These are phyloP conservation scores for Umbelopsis sp. DNA, from an alignment of 192 early-diverging fungal species.

Conservation along the genomic window DNA sequence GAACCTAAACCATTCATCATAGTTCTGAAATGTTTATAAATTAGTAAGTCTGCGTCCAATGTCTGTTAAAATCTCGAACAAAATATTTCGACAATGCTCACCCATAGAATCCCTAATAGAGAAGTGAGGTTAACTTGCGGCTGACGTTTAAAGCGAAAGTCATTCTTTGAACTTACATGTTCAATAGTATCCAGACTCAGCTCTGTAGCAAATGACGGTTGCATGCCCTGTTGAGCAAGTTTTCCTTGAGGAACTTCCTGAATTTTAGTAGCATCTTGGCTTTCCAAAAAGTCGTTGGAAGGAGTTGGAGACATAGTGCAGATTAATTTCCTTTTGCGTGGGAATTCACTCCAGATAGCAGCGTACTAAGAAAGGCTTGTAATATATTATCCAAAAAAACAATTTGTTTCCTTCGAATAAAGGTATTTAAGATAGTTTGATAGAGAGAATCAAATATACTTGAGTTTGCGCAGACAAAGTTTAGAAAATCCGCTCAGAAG, in stretches of 20 bases:
- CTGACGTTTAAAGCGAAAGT: background rate
- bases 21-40: slow-evolving; percentile 21
- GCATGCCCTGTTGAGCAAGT: slow-evolving; percentile 27
- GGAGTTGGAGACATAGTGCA: background rate
- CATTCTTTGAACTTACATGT: slow-evolving; percentile 22
- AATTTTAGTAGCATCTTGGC: background rate
- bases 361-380: background rate
- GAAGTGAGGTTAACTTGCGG: background rate
- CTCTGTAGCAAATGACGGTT: slow-evolving; percentile 24
- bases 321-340: background rate
- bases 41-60: slow-evolving; percentile 37
- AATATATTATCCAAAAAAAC: background rate
- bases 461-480: background rate
- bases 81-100: background rate
- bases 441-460: background rate
- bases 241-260: background rate
- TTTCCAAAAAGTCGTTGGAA: background rate
- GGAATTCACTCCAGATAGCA: background rate
- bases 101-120: background rate
- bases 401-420: background rate
- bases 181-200: slow-evolving; percentile 24
- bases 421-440: background rate
- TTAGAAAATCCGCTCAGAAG: background rate
- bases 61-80: background rate
- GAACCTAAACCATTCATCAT: slow-evolving; percentile 49